phyloP scores from a whole-genome alignment of 2,329 filamentous ascomycete species.

The Arthroderma sp. region DNA sequence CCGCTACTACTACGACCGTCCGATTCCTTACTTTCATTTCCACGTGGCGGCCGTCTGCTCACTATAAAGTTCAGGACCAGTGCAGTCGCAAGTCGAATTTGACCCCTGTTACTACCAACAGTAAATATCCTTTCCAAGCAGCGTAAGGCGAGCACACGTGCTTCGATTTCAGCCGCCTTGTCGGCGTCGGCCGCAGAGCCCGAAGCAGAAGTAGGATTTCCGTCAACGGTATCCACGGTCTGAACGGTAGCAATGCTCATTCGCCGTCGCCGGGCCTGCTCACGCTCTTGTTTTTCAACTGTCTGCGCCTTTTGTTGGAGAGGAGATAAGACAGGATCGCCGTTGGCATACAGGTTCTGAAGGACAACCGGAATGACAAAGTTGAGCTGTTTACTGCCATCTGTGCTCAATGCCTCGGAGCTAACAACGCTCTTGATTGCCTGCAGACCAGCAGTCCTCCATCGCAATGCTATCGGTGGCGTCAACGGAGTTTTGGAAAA shows the following conservation, averaged over 20 bases:
- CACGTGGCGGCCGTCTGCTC: slow-evolving; percentile 40
- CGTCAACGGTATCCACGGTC: slow-evolving; percentile 56
- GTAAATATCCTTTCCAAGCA: slow-evolving; percentile 79
- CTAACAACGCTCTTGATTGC: slow-evolving; percentile 71
- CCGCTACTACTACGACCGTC: slow-evolving; percentile 34
- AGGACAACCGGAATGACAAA: slow-evolving; percentile 73
- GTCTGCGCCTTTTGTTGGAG: slow-evolving; percentile 54
- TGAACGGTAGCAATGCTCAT: slow-evolving; percentile 68
- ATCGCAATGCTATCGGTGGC: slow-evolving; percentile 63
- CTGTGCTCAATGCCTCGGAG: slow-evolving; percentile 63
- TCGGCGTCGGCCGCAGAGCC: slow-evolving; percentile 79
- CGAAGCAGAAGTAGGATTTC: slow-evolving; percentile 51
- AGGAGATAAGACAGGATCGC: slow-evolving; percentile 54
- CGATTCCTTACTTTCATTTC: slow-evolving; percentile 26
- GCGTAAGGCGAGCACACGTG: slow-evolving; percentile 68
- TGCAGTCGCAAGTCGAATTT: slow-evolving; percentile 64
- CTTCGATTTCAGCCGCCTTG: slow-evolving; percentile 77
- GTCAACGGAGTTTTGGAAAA: slow-evolving; percentile 43
- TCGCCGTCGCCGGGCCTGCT: slow-evolving; percentile 51
- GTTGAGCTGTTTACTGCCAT: slow-evolving; percentile 62
- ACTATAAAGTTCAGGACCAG: slow-evolving; percentile 62
- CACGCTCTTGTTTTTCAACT: slow-evolving; percentile 55
- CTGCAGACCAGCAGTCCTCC: slow-evolving; percentile 59
- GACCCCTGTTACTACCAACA: slow-evolving; percentile 59
- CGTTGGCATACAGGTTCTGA: slow-evolving; percentile 69